These are phyloP conservation scores for Cystobasidium tubakii DNA, from an alignment of 768 basidiomycete genomes.

Conservation along the genomic window DNA sequence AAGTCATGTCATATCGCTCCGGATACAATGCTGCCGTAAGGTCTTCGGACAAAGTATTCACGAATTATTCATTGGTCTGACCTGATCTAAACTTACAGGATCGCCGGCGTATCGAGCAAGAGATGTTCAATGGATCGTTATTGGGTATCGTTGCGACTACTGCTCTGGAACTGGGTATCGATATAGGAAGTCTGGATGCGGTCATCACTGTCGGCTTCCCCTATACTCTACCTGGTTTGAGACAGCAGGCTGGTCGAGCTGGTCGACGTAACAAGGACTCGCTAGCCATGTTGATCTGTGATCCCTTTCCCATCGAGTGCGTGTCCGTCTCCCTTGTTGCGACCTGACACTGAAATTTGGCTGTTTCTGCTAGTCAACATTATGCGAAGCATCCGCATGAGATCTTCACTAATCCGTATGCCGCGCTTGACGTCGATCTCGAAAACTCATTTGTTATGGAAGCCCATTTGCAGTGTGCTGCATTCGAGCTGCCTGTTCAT, in stretches of 20 bases:
- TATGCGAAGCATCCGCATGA: conserved; percentile 66
- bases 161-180: conserved; percentile 75
- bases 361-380: conserved; percentile 52
- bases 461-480: conserved; percentile 82
- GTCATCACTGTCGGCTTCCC: conserved; percentile 87
- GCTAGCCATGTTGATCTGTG: conserved; percentile 67
- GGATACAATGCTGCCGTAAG: conserved; percentile 69
- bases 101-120: conserved; percentile 71
- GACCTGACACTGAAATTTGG: not conserved
- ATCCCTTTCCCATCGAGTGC: conserved; percentile 60
- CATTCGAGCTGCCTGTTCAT: conserved; percentile 73
- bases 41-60: not conserved
- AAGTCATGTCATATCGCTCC: conserved; percentile 76
- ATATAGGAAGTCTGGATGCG: conserved; percentile 79
- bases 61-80: not conserved
- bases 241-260: conserved; percentile 82
- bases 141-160: conserved; percentile 85
- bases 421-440: conserved; percentile 65
- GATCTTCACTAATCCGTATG: conserved; percentile 59
- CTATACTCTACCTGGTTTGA: conserved; percentile 67
- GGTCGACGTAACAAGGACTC: conserved; percentile 75
- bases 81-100: conserved; percentile 54
- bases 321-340: not conserved
- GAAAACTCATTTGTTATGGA: conserved; percentile 70
- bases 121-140: conserved; percentile 76